phyloP scores from a whole-genome alignment of 192 early-diverging fungal species.

The Coemansia javaensis region DNA sequence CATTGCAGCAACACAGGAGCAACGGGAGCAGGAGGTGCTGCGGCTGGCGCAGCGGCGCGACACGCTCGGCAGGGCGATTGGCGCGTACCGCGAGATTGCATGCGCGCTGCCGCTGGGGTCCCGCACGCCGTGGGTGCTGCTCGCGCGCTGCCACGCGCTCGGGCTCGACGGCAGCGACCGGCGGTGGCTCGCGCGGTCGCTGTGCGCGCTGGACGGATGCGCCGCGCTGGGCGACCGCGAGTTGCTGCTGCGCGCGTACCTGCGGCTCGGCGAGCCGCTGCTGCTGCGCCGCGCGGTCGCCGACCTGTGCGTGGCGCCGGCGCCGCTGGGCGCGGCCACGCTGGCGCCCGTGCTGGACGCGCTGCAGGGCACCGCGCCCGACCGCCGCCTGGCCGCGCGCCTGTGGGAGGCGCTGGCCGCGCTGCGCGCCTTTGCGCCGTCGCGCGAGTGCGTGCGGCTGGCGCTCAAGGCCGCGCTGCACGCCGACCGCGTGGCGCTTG shows the following conservation, averaged over 20 bases:
- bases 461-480: conserved; percentile 33
- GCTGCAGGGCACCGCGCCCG: conserved; percentile 16
- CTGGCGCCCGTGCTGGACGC: conserved; percentile 12
- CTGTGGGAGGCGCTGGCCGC: conserved; percentile 24
- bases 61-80: conserved; percentile 21
- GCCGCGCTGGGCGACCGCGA: conserved; percentile 8
- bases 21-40: too few relatives aligned
- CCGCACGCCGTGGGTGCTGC: conserved; percentile 40
- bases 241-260: conserved; percentile 26
- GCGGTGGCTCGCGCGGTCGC: conserved; percentile 18
- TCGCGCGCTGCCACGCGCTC: conserved; percentile 23
- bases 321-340: conserved; percentile 9
- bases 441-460: conserved; percentile 29
- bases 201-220: conserved; percentile 10
- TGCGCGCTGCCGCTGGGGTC: conserved; percentile 17
- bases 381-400: conserved; percentile 30
- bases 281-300: conserved; percentile 17
- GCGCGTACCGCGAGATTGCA: conserved; percentile 15
- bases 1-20: background rate
- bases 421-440: conserved; percentile 17
- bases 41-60: conserved; percentile 18
- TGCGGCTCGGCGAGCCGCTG: conserved; percentile 17
- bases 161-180: background rate
- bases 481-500: conserved; percentile 13
- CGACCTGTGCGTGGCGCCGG: conserved; percentile 7